Evolutionary conservation across 2,329 filamentous ascomycete species (phyloP), one percentile per base, ranked within the genome.

Genomic region (Sporothrix variecibatus): DNA sequence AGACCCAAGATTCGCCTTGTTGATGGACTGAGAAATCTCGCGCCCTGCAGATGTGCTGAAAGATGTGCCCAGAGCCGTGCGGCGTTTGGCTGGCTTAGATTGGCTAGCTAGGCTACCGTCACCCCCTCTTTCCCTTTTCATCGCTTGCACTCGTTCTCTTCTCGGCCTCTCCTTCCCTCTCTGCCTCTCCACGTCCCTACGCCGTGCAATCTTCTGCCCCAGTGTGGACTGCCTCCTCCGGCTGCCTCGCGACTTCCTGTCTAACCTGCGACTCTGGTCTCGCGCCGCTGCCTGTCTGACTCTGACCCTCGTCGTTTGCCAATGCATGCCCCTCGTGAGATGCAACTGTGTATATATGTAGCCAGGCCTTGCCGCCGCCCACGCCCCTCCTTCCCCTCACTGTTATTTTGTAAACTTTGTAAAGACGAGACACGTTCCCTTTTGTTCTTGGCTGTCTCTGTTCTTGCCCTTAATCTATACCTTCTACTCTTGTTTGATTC

Each of bases 261-360:
- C 49, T 71, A 20, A 31, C 40, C 43, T 70, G 31, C 17, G 9
- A 3, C 23, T 69, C 43, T 69, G 31, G 67, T 56, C 46, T 70
- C 67, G 26, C 28, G 58, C 34, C 3, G 31, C 12, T 38, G 49
- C 23, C 67, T 70, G 23, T 67, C 46, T 69, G 43, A 26, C 23
- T 43, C 31, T 26, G 4, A n/a, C 67, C 31, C 28, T 70, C 67
- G 28, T 38, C 51, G 23, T n/a, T 38, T 58, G 34, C 68, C 34
- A 40, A 17, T 38, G 67, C 46, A 51, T 51, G n/a, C 34, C 68
- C n/a, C n/a, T 40, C 51, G 51, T 58, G 51, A 43, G 51, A 71
- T 58, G 34, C n/a, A 43, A 3, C n/a, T 58, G 65, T 71, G 40
- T 58, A 71, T 71, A 60, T 58, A 46, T 71, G 51, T 58, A 43